These are phyloP conservation scores for Porcisia deanei DNA, from an alignment of 208 protist species.

Conservation along the genomic window DNA sequence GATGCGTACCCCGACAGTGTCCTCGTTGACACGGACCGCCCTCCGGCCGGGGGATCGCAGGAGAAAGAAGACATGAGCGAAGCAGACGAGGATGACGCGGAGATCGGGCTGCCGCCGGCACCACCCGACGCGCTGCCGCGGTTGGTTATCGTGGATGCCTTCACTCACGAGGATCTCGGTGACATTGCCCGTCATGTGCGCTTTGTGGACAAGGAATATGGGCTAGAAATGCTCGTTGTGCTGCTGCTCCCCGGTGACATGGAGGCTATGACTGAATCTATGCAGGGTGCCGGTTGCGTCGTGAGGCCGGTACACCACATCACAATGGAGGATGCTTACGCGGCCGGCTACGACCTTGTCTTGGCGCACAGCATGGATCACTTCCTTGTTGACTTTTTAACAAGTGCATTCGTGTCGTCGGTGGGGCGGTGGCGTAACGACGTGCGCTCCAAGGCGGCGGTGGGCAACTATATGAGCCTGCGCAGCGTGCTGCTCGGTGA, in stretches of 20 bases:
- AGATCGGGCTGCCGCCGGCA: slow-evolving; percentile 18
- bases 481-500: slow-evolving; percentile 60
- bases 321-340: slow-evolving; percentile 63
- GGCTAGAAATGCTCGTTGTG: slow-evolving; percentile 65
- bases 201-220: slow-evolving; percentile 64
- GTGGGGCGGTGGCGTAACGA: slow-evolving; percentile 78
- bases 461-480: slow-evolving; percentile 81
- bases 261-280: slow-evolving; percentile 7
- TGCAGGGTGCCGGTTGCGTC: slow-evolving; percentile 59
- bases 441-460: slow-evolving; percentile 63
- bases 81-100: slow-evolving; percentile 9
- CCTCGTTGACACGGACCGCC: background rate
- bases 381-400: slow-evolving; percentile 76
- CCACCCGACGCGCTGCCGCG: slow-evolving; percentile 55
- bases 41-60: background rate
- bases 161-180: slow-evolving; percentile 76
- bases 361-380: slow-evolving; percentile 78
- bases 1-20: background rate
- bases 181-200: slow-evolving; percentile 77
- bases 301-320: slow-evolving; percentile 49
- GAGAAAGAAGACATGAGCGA: slow-evolving; percentile 4
- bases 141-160: slow-evolving; percentile 79
- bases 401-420: slow-evolving; percentile 67
- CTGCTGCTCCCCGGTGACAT: slow-evolving; percentile 53
- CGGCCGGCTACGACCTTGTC: slow-evolving; percentile 78